Conservation (phyloP, 805 yeast genomes). For the Wickerhamiella shivajii region DNA sequence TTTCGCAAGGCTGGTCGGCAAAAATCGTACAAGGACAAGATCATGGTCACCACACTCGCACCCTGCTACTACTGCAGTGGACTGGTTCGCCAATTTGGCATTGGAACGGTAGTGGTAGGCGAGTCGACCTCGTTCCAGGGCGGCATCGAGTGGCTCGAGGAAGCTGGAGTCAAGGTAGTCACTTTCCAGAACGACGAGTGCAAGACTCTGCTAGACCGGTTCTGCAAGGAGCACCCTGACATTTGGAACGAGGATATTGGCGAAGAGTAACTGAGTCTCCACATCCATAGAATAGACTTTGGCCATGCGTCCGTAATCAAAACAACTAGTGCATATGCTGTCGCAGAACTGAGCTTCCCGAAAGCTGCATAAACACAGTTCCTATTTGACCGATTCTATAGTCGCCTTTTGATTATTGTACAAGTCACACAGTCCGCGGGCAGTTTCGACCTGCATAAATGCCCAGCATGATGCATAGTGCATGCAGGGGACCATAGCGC, state of each 20-base stretch:
- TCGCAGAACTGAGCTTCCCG: too few species aligned
- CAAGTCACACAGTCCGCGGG: too few species aligned
- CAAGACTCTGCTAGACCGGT: constrained; percentile 54
- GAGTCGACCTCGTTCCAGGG: constrained; percentile 76
- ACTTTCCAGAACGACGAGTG: constrained; percentile 25
- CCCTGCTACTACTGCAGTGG: constrained; percentile 97
- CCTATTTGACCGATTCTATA: too few species aligned
- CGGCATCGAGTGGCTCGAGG: constrained; percentile 58
- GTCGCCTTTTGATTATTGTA: too few species aligned
- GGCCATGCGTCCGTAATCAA: too few species aligned
- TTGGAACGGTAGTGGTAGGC: constrained; percentile 76
- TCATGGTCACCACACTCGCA: constrained; percentile 82
- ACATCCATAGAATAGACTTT: too few species aligned
- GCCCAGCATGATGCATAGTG: too few species aligned
- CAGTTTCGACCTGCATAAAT: too few species aligned
- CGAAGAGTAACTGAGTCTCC: constrained; percentile 8
- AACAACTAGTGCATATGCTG: too few species aligned
- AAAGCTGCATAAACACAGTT: too few species aligned
- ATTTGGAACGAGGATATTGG: constrained; percentile 30
- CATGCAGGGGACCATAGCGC: too few species aligned
- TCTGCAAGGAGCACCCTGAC: constrained; percentile 42
- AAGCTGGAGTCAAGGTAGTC: constrained; percentile 42
- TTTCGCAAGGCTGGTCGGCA: constrained; percentile 85
- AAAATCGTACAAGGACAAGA: constrained; percentile 62
- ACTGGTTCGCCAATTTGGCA: constrained; percentile 77